Percentiles rank a stretch among this genome's conserved stretches.
phyloP scores from a whole-genome alignment of 352 stramenopile species.

The Globisporangium nagaii region DNA sequence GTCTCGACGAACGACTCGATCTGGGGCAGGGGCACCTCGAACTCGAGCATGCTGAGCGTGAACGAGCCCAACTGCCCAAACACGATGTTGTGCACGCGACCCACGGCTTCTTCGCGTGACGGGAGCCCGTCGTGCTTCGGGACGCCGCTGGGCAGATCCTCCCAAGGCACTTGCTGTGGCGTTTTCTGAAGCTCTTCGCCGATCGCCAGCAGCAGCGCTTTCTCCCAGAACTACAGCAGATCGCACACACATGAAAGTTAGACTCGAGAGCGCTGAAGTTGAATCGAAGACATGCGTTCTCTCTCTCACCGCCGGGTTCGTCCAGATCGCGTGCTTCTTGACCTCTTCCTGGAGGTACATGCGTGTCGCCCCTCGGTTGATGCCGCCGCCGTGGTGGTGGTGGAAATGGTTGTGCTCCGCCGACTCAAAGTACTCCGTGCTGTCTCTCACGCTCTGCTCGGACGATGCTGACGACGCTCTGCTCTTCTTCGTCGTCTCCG shows the following conservation, averaged over 20 bases:
- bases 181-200: conserved; percentile 79
- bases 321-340: conserved; percentile 85
- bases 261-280: no score
- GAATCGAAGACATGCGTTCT: no score
- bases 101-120: conserved; percentile 77
- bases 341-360: conserved; percentile 80
- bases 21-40: conserved; percentile 69
- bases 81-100: conserved; percentile 84
- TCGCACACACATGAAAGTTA: not conserved
- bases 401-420: not conserved
- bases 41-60: conserved; percentile 86
- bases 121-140: conserved; percentile 40
- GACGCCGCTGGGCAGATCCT: conserved; percentile 59
- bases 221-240: conserved; percentile 72
- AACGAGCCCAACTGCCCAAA: conserved; percentile 84
- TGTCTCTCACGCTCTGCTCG: not conserved
- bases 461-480: conserved; percentile 5
- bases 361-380: conserved; percentile 38
- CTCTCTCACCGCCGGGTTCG: conserved; percentile 63
- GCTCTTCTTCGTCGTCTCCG: not conserved
- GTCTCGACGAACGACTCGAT: conserved; percentile 86
- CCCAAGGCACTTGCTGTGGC: conserved; percentile 68
- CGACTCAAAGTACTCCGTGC: not conserved
- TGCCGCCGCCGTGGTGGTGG: conserved; percentile 5
- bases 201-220: conserved; percentile 74